Evolutionary conservation across 1,284 basidiomycete genomes (phyloP), one percentile per base, ranked within the genome.

Genomic region (Melampsora larici-populina): DNA sequence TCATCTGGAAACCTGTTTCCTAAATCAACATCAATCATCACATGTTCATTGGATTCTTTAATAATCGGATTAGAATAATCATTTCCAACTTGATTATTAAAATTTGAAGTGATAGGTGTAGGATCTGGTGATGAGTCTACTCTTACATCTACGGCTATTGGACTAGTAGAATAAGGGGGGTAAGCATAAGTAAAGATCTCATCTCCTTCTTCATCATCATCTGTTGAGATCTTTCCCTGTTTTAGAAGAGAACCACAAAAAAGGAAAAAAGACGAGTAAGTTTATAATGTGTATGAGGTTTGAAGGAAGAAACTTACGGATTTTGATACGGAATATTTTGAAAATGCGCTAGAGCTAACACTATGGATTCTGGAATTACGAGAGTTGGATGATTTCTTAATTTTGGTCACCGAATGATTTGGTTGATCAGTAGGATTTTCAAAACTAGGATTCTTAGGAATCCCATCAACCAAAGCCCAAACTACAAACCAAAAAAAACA

Each of bases 151-250:
- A 36, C 36, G 36, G 36, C 36, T 4, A 67, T 67, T 40, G 73
- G 65, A 68, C 64, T 67, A 51, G 63, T 65, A 0, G 63, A 55
- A 31, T 75, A 55, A 31, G 73, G 73, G 5, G 73, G 73, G 51
- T 75, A 75, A 15, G 73, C 66, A 55, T 75, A 75, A n/a, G 64
- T 67, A 24, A 75, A 75, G 24, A 75, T 75, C 49, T 74, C 72
- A 21, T 63, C 46, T 31, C 43, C 48, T 40, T 55, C 33, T 26
- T 49, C 64, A 24, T 66, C 48, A 8, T 36, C 49, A n/a, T 63
- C 65, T 9, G 24, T 49, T 49, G 49, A 31, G 26, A 65, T n/a
- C 11, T 67, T 17, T 21, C 18, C 33, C 62, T 15, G 24, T n/a
- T n/a, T n/a, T n/a, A 17, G 26, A 31, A 60, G 33, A 60, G 15